These are phyloP conservation scores for Cladorrhinum samala DNA, from an alignment of 495 filamentous ascomycete species.

Conservation along the genomic window DNA sequence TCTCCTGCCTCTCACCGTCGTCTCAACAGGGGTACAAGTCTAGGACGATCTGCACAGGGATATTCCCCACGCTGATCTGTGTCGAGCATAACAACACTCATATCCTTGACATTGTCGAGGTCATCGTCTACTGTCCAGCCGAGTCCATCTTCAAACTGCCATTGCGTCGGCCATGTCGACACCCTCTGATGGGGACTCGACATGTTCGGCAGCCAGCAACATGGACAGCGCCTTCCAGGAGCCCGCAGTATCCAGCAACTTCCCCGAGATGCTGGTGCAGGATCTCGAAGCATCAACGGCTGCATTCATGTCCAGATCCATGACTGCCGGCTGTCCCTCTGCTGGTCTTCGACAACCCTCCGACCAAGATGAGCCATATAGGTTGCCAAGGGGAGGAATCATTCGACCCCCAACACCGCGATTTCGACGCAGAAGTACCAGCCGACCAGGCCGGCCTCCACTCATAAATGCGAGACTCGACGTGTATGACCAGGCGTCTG, in stretches of 20 bases:
- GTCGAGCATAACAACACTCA: constrained; percentile 14
- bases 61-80: constrained; percentile 22
- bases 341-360: constrained; percentile 23
- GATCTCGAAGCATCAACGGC: constrained; percentile 35
- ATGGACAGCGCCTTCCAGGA: constrained; percentile 11
- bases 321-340: constrained; percentile 37
- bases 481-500: neutral
- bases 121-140: constrained; percentile 3
- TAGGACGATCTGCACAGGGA: constrained; percentile 22
- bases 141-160: neutral
- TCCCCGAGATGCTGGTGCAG: constrained; percentile 40
- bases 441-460: neutral
- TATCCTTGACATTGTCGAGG: constrained; percentile 12
- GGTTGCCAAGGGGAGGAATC: constrained; percentile 11
- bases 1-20: constrained; percentile 10
- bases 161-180: constrained; percentile 1
- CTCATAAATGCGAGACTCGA: neutral
- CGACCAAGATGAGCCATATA: constrained; percentile 13
- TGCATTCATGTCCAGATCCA: constrained; percentile 34
- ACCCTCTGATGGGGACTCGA: neutral
- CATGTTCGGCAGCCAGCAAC: constrained; percentile 1
- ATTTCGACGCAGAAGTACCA: neutral
- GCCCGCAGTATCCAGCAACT: constrained; percentile 29
- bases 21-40: constrained; percentile 1
- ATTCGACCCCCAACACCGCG: constrained; percentile 5